Percentiles rank a stretch among this genome's conserved stretches.
Evolutionary conservation across 768 basidiomycete species (phyloP).

Genomic region (Suillus decipiens): DNA sequence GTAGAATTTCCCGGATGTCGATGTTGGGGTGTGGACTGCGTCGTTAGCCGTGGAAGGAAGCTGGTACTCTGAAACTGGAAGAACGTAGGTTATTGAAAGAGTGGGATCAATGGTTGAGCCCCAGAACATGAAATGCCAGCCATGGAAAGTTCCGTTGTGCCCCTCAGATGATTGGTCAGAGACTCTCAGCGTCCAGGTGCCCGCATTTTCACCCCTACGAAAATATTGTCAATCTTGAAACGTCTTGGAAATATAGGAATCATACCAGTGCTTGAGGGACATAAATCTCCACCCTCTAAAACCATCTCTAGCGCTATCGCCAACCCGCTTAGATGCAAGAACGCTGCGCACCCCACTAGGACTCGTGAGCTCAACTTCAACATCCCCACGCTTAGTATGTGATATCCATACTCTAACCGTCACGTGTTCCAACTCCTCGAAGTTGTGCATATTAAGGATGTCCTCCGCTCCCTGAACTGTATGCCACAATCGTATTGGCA

Average conservation of each 20-base stretch:
- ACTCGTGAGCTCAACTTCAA: conserved; percentile 87
- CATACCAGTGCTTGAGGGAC: conserved; percentile 95
- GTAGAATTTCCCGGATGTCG: conserved; percentile 57
- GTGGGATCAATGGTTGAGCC: conserved; percentile 79
- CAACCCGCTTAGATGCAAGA: conserved; percentile 67
- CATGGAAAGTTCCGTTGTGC: conserved; percentile 71
- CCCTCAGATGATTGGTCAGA: conserved; percentile 70
- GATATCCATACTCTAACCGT: conserved; percentile 91
- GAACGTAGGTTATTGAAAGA: conserved; percentile 61
- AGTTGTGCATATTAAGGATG: conserved; percentile 69
- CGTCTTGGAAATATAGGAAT: conserved; percentile 10
- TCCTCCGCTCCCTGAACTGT: conserved; percentile 91
- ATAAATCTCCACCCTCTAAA: conserved; percentile 98
- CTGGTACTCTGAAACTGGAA: conserved; percentile 52
- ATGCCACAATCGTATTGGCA: conserved; percentile 95
- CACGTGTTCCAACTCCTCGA: conserved; percentile 89
- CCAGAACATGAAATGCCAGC: conserved; percentile 94
- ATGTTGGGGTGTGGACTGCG: conserved; percentile 38
- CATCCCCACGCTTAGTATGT: conserved; percentile 86
- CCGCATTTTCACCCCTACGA: conserved; percentile 89
- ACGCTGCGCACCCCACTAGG: conserved; percentile 86
- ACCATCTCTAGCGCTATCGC: conserved; percentile 67
- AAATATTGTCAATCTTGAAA: conserved; percentile 18
- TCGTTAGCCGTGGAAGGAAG: conserved; percentile 51
- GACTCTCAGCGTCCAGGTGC: conserved; percentile 88